A percentile compares a stretch with the other conserved stretches of the same genome.
Evolutionary conservation across 805 yeast genomes (phyloP).

Genomic region (Candida peoriensis): DNA sequence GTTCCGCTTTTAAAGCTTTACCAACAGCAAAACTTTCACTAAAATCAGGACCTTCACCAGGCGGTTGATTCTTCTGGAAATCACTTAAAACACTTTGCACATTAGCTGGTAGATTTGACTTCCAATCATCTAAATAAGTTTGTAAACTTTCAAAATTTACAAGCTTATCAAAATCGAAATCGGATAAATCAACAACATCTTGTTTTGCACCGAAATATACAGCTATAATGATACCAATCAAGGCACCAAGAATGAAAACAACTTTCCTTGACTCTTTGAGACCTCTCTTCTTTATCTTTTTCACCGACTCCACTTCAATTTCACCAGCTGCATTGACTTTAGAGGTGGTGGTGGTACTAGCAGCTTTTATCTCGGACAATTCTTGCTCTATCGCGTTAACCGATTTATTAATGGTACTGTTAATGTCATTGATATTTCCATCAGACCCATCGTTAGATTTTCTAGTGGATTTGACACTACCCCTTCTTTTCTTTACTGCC

Average conservation of each 20-base stretch:
- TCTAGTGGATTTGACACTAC: not conserved
- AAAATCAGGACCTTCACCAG: constrained; percentile 35
- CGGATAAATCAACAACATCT: constrained; percentile 30
- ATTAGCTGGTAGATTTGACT: constrained; percentile 54
- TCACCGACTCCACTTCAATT: not conserved
- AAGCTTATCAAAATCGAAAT: constrained; percentile 17
- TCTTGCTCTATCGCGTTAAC: constrained; percentile 16
- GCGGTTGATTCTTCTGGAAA: constrained; percentile 28
- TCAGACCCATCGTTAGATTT: not conserved
- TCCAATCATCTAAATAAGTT: constrained; percentile 67
- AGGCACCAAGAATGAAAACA: constrained; percentile 64
- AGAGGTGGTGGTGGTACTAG: constrained; percentile 1
- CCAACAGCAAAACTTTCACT: constrained; percentile 91
- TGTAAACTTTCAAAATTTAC: constrained; percentile 42
- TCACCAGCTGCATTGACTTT: not conserved
- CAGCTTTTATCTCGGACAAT: constrained; percentile 12
- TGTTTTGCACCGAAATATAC: constrained; percentile 49
- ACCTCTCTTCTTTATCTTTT: constrained; percentile 4
- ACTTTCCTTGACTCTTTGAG: constrained; percentile 49
- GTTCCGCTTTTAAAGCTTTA: constrained; percentile 45
- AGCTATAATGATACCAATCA: constrained; percentile 64
- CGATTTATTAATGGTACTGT: constrained; percentile 10
- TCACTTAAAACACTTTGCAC: constrained; percentile 49
- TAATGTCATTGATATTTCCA: not conserved
- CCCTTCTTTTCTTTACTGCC: constrained; percentile 1